A percentile compares a stretch with the other conserved stretches of the same genome.
phyloP scores from a whole-genome alignment of 2,329 filamentous ascomycete species.

The Talaromyces amestolkiae region DNA sequence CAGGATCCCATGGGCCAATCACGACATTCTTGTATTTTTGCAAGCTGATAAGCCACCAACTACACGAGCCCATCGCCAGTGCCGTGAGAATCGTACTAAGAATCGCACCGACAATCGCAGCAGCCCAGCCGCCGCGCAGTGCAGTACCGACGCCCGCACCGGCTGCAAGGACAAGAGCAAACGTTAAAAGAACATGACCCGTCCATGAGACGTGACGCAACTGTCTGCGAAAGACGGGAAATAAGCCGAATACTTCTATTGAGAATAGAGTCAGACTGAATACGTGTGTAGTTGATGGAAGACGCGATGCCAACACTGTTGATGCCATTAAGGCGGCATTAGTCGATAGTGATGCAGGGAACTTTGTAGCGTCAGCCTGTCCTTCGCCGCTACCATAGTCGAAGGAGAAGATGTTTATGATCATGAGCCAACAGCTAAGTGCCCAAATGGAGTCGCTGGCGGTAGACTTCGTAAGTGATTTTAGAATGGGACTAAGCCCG shows the following conservation, averaged over 20 bases:
- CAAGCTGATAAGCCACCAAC: slow-evolving; percentile 95
- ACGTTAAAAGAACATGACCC: slow-evolving; percentile 75
- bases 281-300: slow-evolving; percentile 88
- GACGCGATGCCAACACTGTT: slow-evolving; percentile 84
- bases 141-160: slow-evolving; percentile 71
- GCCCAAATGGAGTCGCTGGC: slow-evolving; percentile 96
- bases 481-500: slow-evolving; percentile 89
- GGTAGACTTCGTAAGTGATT: slow-evolving; percentile 90
- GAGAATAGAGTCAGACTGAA: slow-evolving; percentile 94
- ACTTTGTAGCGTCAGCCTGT: slow-evolving; percentile 45
- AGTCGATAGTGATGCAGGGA: slow-evolving; percentile 71
- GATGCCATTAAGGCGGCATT: slow-evolving; percentile 96
- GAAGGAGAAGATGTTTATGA: slow-evolving; percentile 97
- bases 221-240: slow-evolving; percentile 94
- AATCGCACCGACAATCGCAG: slow-evolving; percentile 68
- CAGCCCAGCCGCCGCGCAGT: slow-evolving; percentile 53
- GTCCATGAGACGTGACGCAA: slow-evolving; percentile 77
- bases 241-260: slow-evolving; percentile 95
- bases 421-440: slow-evolving; percentile 86
- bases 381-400: slow-evolving; percentile 72
- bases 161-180: slow-evolving; percentile 72
- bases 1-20: slow-evolving; percentile 95
- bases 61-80: slow-evolving; percentile 85
- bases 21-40: slow-evolving; percentile 99
- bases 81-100: slow-evolving; percentile 72